Percentiles rank a stretch among this genome's conserved stretches.
Conservation (phyloP, 225 moss, liverwort and hornwort species). For the Asterella californica region DNA sequence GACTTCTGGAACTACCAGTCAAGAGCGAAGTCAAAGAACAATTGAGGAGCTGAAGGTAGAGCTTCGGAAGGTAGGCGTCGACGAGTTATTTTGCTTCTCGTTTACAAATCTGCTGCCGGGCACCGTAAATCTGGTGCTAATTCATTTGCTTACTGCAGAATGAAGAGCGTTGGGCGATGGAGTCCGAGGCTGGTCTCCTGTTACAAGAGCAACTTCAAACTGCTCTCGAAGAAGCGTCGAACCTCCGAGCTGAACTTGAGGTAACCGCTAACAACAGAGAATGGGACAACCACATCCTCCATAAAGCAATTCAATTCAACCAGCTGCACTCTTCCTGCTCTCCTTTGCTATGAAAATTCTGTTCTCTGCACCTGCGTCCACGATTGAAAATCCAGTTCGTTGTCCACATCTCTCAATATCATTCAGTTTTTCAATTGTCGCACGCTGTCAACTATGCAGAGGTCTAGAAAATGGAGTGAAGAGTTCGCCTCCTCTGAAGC, state of each 20-base stretch:
- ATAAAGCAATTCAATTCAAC: too few relatives aligned
- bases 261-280: conserved; percentile 20
- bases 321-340: too few relatives aligned
- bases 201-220: conserved; percentile 55
- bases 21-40: conserved; percentile 6
- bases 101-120: too few relatives aligned
- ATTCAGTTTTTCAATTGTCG: too few relatives aligned
- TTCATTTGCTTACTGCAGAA: conserved; percentile 28
- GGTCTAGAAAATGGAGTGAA: conserved; percentile 24
- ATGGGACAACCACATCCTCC: too few relatives aligned
- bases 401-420: too few relatives aligned
- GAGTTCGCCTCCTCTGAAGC: conserved; percentile 47
- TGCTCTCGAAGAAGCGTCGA: conserved; percentile 44
- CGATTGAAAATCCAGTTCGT: too few relatives aligned
- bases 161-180: conserved; percentile 41
- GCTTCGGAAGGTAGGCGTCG: conserved; percentile 44
- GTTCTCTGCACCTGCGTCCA: too few relatives aligned
- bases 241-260: conserved; percentile 62
- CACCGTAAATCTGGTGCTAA: neutral
- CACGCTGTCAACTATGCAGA: neutral
- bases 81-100: neutral
- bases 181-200: conserved; percentile 38
- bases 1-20: neutral
- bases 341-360: too few relatives aligned
- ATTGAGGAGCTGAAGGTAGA: conserved; percentile 43